Conservation (phyloP, 371 early-diverging fungal genomes). For the Haplosporangium sp. region DNA sequence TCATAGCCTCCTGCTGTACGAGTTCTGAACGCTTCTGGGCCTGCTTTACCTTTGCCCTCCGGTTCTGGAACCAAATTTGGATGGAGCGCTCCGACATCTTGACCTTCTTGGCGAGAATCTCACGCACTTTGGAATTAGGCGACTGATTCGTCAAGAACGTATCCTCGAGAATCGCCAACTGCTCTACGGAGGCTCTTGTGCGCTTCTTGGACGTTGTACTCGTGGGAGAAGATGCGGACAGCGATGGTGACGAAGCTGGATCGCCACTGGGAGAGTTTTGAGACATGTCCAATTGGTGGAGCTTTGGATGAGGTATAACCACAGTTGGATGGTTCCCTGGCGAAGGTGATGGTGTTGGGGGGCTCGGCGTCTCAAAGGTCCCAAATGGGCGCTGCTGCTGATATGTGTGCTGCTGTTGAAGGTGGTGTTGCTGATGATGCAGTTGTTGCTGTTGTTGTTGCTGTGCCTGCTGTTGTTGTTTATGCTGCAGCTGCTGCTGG, state of each 20-base stretch:
- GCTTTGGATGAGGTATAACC: conserved; percentile 48
- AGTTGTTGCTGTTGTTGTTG: conserved; percentile 8
- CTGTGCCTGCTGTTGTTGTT: conserved; percentile 24
- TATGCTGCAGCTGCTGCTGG: conserved; percentile 37
- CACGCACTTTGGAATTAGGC: conserved; percentile 86
- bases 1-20: conserved; percentile 65
- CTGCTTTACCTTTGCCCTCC: conserved; percentile 93
- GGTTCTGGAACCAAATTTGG: conserved; percentile 99
- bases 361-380: conserved; percentile 47
- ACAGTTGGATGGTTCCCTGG: conserved; percentile 54
- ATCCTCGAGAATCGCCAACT: conserved; percentile 79
- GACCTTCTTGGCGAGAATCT: conserved; percentile 84
- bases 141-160: conserved; percentile 75
- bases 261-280: conserved; percentile 53
- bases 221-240: conserved; percentile 52
- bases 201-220: conserved; percentile 67
- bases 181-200: conserved; percentile 79
- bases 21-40: conserved; percentile 64
- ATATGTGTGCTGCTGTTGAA: conserved; percentile 24
- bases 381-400: conserved; percentile 47
- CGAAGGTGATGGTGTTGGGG: conserved; percentile 53
- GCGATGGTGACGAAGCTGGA: conserved; percentile 43
- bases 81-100: conserved; percentile 95
- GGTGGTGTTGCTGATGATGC: conserved; percentile 24
- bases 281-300: conserved; percentile 53